Evolutionary conservation across 192 early-diverging fungal genomes (phyloP).

Genomic region (Coemansia sp.): DNA sequence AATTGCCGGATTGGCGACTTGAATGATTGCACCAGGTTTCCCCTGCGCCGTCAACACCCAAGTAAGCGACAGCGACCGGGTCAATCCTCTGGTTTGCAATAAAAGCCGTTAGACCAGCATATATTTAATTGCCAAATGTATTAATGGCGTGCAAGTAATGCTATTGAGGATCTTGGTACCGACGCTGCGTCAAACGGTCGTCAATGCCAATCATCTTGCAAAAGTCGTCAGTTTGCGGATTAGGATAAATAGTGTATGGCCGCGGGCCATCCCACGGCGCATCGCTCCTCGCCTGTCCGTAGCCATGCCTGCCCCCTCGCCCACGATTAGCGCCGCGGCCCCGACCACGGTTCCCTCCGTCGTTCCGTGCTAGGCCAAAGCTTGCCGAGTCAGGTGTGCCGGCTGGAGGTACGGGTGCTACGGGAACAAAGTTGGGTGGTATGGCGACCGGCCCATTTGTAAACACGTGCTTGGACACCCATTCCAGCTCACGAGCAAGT

Average conservation of each 20-base stretch:
- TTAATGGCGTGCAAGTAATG: too few species aligned
- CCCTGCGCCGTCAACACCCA: too few species aligned
- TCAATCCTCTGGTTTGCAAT: too few species aligned
- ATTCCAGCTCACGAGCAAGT: conserved; percentile 60
- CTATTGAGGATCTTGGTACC: too few species aligned
- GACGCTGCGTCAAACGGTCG: conserved; percentile 41
- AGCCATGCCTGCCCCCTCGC: background rate
- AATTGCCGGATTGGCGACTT: too few species aligned
- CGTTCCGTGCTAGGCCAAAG: conserved; percentile 27
- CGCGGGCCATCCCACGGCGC: conserved; percentile 12
- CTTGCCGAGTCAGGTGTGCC: conserved; percentile 35
- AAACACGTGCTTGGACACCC: conserved; percentile 63
- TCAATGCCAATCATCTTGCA: conserved; percentile 65
- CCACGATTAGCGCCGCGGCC: conserved; percentile 8
- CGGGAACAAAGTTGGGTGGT: conserved; percentile 75
- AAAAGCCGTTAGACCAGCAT: too few species aligned
- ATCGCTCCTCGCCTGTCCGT: background rate
- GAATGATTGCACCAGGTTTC: too few species aligned
- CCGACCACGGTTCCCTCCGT: conserved; percentile 4
- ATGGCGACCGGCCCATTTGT: conserved; percentile 54
- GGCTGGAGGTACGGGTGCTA: conserved; percentile 56
- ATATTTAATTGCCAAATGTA: too few species aligned
- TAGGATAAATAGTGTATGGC: conserved; percentile 54
- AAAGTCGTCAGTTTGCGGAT: conserved; percentile 81
- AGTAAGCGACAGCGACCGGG: too few species aligned